phyloP scores from a whole-genome alignment of 139 green algal species.

The Chlamydomonas sp. region DNA sequence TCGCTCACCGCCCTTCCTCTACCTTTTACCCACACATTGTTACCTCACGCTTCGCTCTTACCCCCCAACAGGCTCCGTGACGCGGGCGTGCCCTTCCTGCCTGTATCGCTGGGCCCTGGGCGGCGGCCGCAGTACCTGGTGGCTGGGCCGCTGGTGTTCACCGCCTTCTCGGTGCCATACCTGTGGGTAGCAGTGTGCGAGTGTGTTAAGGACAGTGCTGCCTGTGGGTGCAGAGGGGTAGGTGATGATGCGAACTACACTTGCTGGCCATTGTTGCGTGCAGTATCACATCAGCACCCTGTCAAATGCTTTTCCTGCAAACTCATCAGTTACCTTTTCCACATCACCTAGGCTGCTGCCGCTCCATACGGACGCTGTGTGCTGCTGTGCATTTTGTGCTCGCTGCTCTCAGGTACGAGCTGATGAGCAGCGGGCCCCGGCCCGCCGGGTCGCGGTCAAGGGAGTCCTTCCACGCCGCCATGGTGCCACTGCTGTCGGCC shows the following conservation, averaged over 20 bases:
- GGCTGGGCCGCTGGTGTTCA: conserved; percentile 34
- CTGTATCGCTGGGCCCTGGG: conserved; percentile 15
- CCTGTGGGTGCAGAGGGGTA: neutral
- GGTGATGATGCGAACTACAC: neutral
- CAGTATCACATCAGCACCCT: no score
- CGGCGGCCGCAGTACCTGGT: conserved; percentile 29
- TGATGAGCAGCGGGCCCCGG: neutral
- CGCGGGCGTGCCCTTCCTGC: conserved; percentile 15
- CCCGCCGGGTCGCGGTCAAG: no score
- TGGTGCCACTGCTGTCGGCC: conserved; percentile 14
- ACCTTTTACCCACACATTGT: neutral
- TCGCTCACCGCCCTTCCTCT: no score
- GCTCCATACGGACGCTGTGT: neutral
- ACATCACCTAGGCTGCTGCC: no score
- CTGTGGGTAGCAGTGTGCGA: neutral
- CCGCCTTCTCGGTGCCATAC: conserved; percentile 22
- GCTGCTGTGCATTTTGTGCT: neutral
- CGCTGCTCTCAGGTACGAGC: conserved; percentile 2
- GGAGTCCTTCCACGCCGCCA: neutral
- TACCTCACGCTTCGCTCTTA: neutral
- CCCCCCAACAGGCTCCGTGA: conserved; percentile 8
- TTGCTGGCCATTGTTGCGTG: no score
- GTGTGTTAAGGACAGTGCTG: neutral
- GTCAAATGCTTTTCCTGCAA: neutral
- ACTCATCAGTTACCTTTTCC: neutral